Percentiles rank a stretch among this genome's conserved stretches.
Evolutionary conservation across 208 protist species (phyloP).

Genomic region (Trypanosoma conorhini): DNA sequence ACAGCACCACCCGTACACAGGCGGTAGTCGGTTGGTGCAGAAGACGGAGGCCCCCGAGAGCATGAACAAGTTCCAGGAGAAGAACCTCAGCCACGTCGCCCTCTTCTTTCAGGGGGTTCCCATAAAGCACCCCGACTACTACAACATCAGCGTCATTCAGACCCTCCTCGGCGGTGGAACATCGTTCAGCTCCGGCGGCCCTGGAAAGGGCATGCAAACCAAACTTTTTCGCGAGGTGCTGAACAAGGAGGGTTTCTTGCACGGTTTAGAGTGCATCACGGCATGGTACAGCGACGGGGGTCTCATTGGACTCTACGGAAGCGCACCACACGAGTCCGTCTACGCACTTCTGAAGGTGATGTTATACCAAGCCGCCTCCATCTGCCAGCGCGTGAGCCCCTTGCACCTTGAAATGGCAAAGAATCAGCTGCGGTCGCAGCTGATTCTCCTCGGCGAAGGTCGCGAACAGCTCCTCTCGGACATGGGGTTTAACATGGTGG

Average conservation of each 20-base stretch:
- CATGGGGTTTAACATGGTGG: slow-evolving; percentile 86
- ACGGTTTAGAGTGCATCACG: slow-evolving; percentile 90
- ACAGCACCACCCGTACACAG: slow-evolving; percentile 61
- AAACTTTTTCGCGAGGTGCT: slow-evolving; percentile 92
- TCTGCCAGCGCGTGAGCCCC: slow-evolving; percentile 76
- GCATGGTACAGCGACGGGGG: slow-evolving; percentile 92
- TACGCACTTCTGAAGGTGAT: slow-evolving; percentile 69
- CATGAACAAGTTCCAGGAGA: slow-evolving; percentile 92
- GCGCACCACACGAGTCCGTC: slow-evolving; percentile 76
- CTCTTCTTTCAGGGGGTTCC: slow-evolving; percentile 88
- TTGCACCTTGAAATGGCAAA: slow-evolving; percentile 86
- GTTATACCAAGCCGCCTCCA: slow-evolving; percentile 75
- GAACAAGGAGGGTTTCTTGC: slow-evolving; percentile 64
- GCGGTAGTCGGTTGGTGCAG: slow-evolving; percentile 66
- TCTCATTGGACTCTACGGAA: slow-evolving; percentile 88
- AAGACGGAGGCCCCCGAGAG: slow-evolving; percentile 87
- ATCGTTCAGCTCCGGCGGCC: slow-evolving; percentile 90
- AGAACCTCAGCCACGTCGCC: slow-evolving; percentile 87
- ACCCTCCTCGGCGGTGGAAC: slow-evolving; percentile 88
- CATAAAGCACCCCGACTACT: slow-evolving; percentile 84
- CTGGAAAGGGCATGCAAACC: slow-evolving; percentile 94
- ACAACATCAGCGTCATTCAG: slow-evolving; percentile 88
- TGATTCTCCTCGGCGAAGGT: slow-evolving; percentile 82
- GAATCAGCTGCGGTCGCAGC: slow-evolving; percentile 86
- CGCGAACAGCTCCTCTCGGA: slow-evolving; percentile 85